Conservation (phyloP, 139 green algal genomes). For the Tetradesmus lagerheimii region DNA sequence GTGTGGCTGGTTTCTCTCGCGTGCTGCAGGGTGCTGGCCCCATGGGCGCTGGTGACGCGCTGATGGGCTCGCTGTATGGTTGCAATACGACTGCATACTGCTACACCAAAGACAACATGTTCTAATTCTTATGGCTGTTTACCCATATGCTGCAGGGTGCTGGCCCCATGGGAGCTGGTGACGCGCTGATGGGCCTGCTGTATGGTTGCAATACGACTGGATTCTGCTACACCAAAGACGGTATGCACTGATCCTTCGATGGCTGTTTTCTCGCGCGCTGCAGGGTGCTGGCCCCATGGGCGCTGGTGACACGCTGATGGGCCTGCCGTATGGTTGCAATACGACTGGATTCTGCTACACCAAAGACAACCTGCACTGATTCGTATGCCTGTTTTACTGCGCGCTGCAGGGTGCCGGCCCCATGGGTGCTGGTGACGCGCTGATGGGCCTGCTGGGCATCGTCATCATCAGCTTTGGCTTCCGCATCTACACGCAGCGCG, state of each 20-base stretch:
- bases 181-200: slow-evolving; percentile 89
- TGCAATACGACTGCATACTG: too few relatives aligned
- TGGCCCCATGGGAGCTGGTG: slow-evolving; percentile 74
- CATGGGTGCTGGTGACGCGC: slow-evolving; percentile 81
- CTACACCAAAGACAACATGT: too few relatives aligned
- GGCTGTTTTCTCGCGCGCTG: too few relatives aligned
- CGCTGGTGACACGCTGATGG: slow-evolving; percentile 87
- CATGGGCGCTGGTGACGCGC: slow-evolving; percentile 80
- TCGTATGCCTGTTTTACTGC: neutral
- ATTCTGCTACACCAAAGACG: too few relatives aligned
- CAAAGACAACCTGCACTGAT: too few relatives aligned
- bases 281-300: slow-evolving; percentile 68
- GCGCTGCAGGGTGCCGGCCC: slow-evolving; percentile 55
- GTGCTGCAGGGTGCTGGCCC: slow-evolving; percentile 57
- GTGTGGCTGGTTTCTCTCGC: too few relatives aligned
- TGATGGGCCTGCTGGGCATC: slow-evolving; percentile 89
- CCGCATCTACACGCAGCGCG: slow-evolving; percentile 76
- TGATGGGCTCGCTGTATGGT: slow-evolving; percentile 76
- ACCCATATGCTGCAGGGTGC: slow-evolving; percentile 46
- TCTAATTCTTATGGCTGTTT: neutral
- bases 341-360: too few relatives aligned
- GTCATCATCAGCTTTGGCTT: slow-evolving; percentile 94
- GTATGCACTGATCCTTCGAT: too few relatives aligned
- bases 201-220: too few relatives aligned
- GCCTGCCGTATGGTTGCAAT: slow-evolving; percentile 52